Evolutionary conservation across 805 yeast genomes (phyloP), one percentile per base, ranked within the genome.

Genomic region (Candida taoyuanica): DNA sequence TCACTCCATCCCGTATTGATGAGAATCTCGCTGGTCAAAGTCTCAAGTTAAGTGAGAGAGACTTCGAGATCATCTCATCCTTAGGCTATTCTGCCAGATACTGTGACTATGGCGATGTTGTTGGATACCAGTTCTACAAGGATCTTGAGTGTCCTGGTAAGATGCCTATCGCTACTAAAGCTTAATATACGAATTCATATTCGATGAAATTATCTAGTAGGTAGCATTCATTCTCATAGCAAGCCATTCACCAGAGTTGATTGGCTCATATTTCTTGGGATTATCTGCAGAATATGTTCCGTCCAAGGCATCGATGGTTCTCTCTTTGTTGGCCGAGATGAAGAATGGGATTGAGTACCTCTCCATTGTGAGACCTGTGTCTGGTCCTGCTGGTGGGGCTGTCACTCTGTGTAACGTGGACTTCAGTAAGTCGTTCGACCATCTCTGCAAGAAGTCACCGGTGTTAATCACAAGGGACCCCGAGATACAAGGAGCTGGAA

Each of bases 1-100:
- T 68, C 16, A 67, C 65, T 31, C 64, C 67, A 9, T 40, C 50
- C 4, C 67, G 78, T 64, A 64, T 73, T 39, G 61, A 51, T 6
- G 56, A 63, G 26, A 67, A 67, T 50, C 20, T 49, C 17, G 24
- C 5, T 18, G 62, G 61, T n/a, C 36, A 36, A 5, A 56, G 18
- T 26, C 40, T 56, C 48, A 52, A 37, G 34, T 57, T 66, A 39
- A 42, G 62, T 34, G 60, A 58, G 5, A 68, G 60, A 19, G 73
- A 67, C 39, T 52, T 67, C 17, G 48, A 51, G 1, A 43, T 49
- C 11, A 51, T 68, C 14, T 48, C 61, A 1, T 17, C 33, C 18
- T 47, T 60, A 15, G 63, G 61, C 7, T 49, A 47, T 36, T 33
- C 42, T 5, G 52, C 42, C 9, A 48, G 65, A 47, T 60, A 60